A percentile compares a stretch with the other conserved stretches of the same genome.
Evolutionary conservation across 108 stramenopile genomes (phyloP).

Genomic region (Skeletonema grethae): DNA sequence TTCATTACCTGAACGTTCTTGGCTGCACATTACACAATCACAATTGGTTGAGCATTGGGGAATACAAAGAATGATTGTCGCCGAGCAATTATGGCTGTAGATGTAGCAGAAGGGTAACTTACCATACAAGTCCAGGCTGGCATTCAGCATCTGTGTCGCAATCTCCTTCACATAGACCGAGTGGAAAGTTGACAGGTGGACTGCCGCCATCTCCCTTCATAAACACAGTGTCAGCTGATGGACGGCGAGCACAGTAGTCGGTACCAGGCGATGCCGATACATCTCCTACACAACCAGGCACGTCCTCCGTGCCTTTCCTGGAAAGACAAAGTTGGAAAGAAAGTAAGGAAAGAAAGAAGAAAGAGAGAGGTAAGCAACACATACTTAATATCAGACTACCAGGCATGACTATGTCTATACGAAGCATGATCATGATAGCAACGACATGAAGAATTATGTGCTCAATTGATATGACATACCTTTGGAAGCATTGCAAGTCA

Average conservation of each 20-base stretch:
- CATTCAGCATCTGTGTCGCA: slow-evolving; percentile 20
- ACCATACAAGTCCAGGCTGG: slow-evolving; percentile 8
- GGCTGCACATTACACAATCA: background rate
- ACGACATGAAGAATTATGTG: too few species aligned
- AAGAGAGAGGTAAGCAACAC: too few species aligned
- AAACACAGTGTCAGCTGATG: background rate
- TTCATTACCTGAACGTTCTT: slow-evolving; percentile 12
- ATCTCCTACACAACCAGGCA: background rate
- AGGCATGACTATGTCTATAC: too few species aligned
- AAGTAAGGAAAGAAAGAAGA: too few species aligned
- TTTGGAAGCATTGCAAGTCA: slow-evolving; percentile 2
- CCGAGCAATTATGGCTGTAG: too few species aligned
- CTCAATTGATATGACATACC: background rate
- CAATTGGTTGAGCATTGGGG: too few species aligned
- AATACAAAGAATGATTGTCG: too few species aligned
- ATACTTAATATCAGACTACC: too few species aligned
- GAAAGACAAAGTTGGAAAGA: too few species aligned
- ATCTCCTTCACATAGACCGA: slow-evolving; percentile 24
- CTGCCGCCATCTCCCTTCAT: slow-evolving; percentile 9
- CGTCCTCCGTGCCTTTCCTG: background rate
- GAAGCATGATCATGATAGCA: too few species aligned
- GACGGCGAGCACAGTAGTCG: background rate
- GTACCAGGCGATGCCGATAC: background rate
- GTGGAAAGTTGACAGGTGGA: slow-evolving; percentile 7
- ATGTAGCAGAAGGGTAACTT: too few species aligned